Evolutionary conservation across 2,329 filamentous ascomycete genomes (phyloP).

Genomic region (Coniella lustricola): DNA sequence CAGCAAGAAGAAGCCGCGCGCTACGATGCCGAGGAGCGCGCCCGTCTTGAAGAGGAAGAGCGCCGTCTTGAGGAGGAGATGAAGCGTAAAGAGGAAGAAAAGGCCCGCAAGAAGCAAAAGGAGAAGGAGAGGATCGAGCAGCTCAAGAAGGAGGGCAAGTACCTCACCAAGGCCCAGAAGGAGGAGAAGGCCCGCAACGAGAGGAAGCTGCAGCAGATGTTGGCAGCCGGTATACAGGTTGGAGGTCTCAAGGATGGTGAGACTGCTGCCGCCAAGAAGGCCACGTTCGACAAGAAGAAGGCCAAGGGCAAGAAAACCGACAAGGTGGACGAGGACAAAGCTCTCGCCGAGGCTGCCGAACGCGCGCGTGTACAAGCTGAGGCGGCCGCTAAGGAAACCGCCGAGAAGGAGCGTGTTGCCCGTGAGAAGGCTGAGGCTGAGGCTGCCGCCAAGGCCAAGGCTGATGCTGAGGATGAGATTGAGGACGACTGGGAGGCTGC

Average conservation of each 20-base stretch:
- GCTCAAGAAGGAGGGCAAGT: slow-evolving; percentile 82
- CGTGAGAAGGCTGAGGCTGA: slow-evolving; percentile 50
- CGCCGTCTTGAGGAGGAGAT: slow-evolving; percentile 58
- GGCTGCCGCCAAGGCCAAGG: slow-evolving; percentile 45
- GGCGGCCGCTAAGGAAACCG: slow-evolving; percentile 37
- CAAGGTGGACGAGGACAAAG: slow-evolving; percentile 71
- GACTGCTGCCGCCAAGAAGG: slow-evolving; percentile 55
- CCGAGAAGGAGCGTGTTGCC: slow-evolving; percentile 24
- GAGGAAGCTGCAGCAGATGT: slow-evolving; percentile 76
- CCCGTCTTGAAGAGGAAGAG: slow-evolving; percentile 59
- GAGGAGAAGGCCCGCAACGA: slow-evolving; percentile 75
- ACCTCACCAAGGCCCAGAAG: slow-evolving; percentile 77
- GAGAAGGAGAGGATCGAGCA: slow-evolving; percentile 83
- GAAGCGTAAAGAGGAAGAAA: slow-evolving; percentile 65
- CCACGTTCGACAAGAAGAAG: slow-evolving; percentile 67
- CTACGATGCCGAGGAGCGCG: slow-evolving; percentile 43
- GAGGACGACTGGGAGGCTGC: slow-evolving; percentile 73
- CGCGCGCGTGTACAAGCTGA: slow-evolving; percentile 63
- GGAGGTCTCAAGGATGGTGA: slow-evolving; percentile 49
- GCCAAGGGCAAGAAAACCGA: slow-evolving; percentile 44
- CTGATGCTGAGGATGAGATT: slow-evolving; percentile 53
- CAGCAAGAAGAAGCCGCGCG: slow-evolving; percentile 58
- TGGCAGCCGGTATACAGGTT: slow-evolving; percentile 68
- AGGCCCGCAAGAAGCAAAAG: slow-evolving; percentile 72
- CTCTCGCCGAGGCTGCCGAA: slow-evolving; percentile 70